Conservation (phyloP, 2,329 filamentous ascomycete genomes). For the Xylaria sp. region DNA sequence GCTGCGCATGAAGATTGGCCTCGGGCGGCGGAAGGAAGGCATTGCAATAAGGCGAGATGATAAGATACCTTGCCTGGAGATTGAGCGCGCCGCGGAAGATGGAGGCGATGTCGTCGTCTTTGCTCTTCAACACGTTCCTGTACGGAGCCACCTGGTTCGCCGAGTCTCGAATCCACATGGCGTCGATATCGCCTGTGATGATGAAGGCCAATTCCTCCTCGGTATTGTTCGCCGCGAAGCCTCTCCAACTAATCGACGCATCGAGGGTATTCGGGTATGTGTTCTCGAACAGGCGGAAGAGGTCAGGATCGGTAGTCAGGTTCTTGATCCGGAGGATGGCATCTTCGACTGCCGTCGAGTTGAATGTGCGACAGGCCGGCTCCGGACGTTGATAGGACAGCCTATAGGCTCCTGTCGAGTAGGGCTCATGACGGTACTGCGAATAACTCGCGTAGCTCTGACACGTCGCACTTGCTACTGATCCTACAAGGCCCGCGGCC, state of each 20-base stretch:
- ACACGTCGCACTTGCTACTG: slow-evolving; percentile 40
- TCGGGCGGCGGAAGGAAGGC: slow-evolving; percentile 87
- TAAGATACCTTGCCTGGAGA: slow-evolving; percentile 74
- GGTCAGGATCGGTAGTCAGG: slow-evolving; percentile 64
- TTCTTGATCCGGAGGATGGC: slow-evolving; percentile 63
- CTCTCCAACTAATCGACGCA: slow-evolving; percentile 83
- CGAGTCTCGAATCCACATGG: slow-evolving; percentile 89
- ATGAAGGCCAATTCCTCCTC: slow-evolving; percentile 73
- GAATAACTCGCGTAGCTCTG: slow-evolving; percentile 49
- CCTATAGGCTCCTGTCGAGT: slow-evolving; percentile 47
- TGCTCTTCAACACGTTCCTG: slow-evolving; percentile 67
- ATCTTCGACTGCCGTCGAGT: slow-evolving; percentile 74
- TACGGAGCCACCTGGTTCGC: slow-evolving; percentile 79
- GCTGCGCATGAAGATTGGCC: slow-evolving; percentile 69
- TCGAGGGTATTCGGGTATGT: slow-evolving; percentile 85
- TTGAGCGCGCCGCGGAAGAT: slow-evolving; percentile 78
- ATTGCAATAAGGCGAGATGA: slow-evolving; percentile 83
- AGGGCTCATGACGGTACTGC: slow-evolving; percentile 46
- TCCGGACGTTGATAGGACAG: slow-evolving; percentile 63
- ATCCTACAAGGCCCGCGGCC: slow-evolving; percentile 18
- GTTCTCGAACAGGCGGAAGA: slow-evolving; percentile 84
- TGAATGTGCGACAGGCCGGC: slow-evolving; percentile 76
- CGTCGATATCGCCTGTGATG: slow-evolving; percentile 85
- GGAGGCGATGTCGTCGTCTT: slow-evolving; percentile 69
- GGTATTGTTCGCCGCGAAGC: slow-evolving; percentile 61